A percentile compares a stretch with the other conserved stretches of the same genome.
Evolutionary conservation across 306 rosid species (phyloP).

Genomic region (Rosa rugosa): DNA sequence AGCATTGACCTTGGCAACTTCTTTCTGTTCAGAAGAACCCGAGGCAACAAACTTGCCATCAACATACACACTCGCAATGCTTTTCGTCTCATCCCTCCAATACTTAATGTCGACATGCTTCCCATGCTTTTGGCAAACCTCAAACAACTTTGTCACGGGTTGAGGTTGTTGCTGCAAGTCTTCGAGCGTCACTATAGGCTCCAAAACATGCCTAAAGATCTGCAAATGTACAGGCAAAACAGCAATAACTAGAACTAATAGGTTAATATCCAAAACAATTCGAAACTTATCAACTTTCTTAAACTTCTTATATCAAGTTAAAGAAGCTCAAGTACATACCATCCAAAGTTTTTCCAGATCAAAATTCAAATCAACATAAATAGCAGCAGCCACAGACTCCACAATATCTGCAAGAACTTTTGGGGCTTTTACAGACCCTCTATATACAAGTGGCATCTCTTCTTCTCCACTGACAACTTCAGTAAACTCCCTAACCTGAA

Average conservation of each 20-base stretch:
- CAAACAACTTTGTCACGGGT: slow-evolving; percentile 57
- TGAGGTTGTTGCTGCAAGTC: slow-evolving; percentile 58
- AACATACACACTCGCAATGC: slow-evolving; percentile 46
- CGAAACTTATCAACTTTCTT: background rate
- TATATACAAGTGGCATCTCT: slow-evolving; percentile 33
- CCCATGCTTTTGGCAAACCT: slow-evolving; percentile 68
- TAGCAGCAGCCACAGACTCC: slow-evolving; percentile 74
- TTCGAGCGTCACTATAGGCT: slow-evolving; percentile 60
- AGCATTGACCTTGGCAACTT: slow-evolving; percentile 66
- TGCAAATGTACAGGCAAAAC: slow-evolving; percentile 11
- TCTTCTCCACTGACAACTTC: slow-evolving; percentile 42
- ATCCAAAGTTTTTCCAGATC: slow-evolving; percentile 62
- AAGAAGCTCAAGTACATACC: slow-evolving; percentile 45
- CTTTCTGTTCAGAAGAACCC: slow-evolving; percentile 57
- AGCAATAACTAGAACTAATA: background rate
- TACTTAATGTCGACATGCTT: slow-evolving; percentile 47
- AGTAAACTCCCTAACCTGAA: slow-evolving; percentile 52
- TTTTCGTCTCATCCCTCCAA: slow-evolving; percentile 37
- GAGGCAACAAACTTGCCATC: slow-evolving; percentile 55
- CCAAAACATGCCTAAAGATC: slow-evolving; percentile 60
- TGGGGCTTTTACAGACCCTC: slow-evolving; percentile 72
- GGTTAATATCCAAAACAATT: background rate
- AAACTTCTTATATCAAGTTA: background rate
- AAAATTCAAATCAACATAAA: slow-evolving; percentile 55
- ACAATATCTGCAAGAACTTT: slow-evolving; percentile 87